These are phyloP conservation scores for Fusarium subglutinans DNA, from an alignment of 2,329 filamentous ascomycete genomes.

Conservation along the genomic window DNA sequence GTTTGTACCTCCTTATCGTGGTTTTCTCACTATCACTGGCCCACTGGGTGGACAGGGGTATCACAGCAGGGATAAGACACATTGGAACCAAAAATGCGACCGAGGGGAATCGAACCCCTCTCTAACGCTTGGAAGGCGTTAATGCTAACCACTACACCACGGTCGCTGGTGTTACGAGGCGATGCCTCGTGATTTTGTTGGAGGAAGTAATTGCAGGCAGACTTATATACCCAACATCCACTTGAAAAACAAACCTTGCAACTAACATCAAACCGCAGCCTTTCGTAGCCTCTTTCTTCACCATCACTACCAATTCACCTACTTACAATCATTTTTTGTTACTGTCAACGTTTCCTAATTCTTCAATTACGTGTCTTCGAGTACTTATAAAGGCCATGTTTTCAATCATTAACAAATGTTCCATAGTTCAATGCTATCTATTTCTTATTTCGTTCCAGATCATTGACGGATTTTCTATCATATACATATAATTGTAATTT, in stretches of 20 bases:
- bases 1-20: too few species aligned
- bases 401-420: neutral
- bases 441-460: neutral
- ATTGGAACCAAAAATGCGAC: constrained; percentile 5
- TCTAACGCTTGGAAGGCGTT: constrained; percentile 33
- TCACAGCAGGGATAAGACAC: neutral
- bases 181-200: neutral
- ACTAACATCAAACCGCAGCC: fast-evolving
- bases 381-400: neutral
- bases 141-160: constrained; percentile 33
- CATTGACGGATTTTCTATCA: neutral
- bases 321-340: neutral
- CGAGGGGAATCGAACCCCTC: constrained; percentile 32
- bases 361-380: neutral
- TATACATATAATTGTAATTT: neutral
- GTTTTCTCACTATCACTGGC: too few species aligned
- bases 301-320: neutral
- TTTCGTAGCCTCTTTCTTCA: neutral
- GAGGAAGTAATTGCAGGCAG: fast-evolving
- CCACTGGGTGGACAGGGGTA: neutral
- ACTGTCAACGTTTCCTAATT: too few species aligned
- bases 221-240: neutral
- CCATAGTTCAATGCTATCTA: neutral
- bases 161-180: constrained; percentile 4
- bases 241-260: neutral